phyloP scores from a whole-genome alignment of 345 rosid species.

The Syzygium grande region DNA sequence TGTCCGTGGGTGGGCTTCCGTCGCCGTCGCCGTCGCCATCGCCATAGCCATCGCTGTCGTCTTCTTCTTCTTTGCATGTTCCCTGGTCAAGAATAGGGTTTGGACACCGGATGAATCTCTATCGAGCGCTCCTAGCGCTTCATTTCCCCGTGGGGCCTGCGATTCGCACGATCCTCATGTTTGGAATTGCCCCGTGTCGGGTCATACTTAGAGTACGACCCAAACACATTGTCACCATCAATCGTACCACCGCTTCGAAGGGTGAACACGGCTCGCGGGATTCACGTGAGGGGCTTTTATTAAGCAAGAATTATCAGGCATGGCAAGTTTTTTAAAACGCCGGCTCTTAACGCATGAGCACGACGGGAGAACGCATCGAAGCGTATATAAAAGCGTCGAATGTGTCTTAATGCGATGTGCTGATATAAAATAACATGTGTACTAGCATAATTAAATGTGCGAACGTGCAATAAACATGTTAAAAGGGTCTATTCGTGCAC shows the following conservation, averaged over 20 bases:
- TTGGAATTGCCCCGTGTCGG: background rate
- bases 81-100: background rate
- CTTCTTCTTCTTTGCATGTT: background rate
- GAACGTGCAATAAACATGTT: background rate
- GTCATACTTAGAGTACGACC: background rate
- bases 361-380: rapidly evolving
- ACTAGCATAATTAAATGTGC: background rate
- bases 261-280: background rate
- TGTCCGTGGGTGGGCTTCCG: background rate
- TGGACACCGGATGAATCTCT: background rate
- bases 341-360: background rate
- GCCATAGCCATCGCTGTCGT: background rate
- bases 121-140: background rate
- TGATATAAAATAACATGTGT: no score
- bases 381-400: background rate
- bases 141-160: background rate
- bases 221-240: background rate
- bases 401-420: background rate
- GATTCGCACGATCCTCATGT: background rate
- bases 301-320: background rate
- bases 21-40: background rate
- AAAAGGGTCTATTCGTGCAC: background rate
- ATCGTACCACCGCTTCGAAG: no score
- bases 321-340: no score
- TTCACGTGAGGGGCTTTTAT: background rate